These are phyloP conservation scores for Onygena corvina DNA, from an alignment of 2,329 filamentous ascomycete genomes.

Conservation along the genomic window DNA sequence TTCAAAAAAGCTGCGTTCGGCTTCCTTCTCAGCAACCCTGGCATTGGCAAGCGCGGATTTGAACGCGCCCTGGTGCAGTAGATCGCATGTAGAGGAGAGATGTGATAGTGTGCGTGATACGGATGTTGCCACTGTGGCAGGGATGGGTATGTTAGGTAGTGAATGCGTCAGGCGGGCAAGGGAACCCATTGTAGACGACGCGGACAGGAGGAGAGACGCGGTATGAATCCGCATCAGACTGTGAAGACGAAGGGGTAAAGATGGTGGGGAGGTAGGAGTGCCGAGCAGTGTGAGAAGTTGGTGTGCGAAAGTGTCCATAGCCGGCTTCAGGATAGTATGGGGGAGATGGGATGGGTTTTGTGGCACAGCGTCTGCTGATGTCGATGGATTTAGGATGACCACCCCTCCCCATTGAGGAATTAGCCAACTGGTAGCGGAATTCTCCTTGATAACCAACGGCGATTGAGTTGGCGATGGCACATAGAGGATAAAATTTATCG, in stretches of 20 bases:
- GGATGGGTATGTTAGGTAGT: slow-evolving; percentile 82
- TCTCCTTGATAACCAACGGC: slow-evolving; percentile 49
- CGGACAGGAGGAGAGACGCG: slow-evolving; percentile 72
- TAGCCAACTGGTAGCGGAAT: slow-evolving; percentile 65
- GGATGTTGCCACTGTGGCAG: slow-evolving; percentile 70
- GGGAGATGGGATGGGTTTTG: slow-evolving; percentile 43
- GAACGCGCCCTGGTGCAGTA: slow-evolving; percentile 50
- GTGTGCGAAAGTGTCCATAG: slow-evolving; percentile 79
- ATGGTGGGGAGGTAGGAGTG: slow-evolving; percentile 62
- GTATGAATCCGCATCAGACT: slow-evolving; percentile 76
- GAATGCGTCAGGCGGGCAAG: slow-evolving; percentile 73
- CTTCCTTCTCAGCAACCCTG: slow-evolving; percentile 72
- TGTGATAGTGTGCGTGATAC: slow-evolving; percentile 69
- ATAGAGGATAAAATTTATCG: slow-evolving; percentile 91
- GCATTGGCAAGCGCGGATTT: slow-evolving; percentile 64
- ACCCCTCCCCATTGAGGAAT: slow-evolving; percentile 91
- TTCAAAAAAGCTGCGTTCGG: slow-evolving; percentile 92
- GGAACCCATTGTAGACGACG: slow-evolving; percentile 87
- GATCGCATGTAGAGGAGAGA: slow-evolving; percentile 62
- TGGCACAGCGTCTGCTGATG: slow-evolving; percentile 13
- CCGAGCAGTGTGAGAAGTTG: slow-evolving; percentile 83
- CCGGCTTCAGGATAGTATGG: slow-evolving; percentile 56
- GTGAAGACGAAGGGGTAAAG: slow-evolving; percentile 71
- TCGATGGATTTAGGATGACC: slow-evolving; percentile 50
- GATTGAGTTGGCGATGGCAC: slow-evolving; percentile 58